Base-by-base conservation (phyloP, 1,284 basidiomycete genomes). In the Fomitopsis palustris region DNA sequence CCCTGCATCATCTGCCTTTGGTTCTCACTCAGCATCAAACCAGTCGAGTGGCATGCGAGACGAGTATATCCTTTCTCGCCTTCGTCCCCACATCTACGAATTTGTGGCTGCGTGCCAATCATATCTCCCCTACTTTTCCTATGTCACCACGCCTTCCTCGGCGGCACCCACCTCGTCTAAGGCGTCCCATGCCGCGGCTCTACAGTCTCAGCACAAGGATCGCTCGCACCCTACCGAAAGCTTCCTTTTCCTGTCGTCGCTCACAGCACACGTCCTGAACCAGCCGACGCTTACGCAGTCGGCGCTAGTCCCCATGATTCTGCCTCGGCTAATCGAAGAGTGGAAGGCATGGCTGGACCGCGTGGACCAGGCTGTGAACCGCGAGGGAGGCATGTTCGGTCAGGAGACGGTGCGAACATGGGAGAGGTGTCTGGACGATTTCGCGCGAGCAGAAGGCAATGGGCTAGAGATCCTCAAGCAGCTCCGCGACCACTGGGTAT, bases 81-180 rank as follows among this genome's bases (percentile, higher is more conserved):
- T 93, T n/a, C 81, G 85, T 56, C 86, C 88, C 21, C 85, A 87
- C 69, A 84, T 92, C 55, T 75, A 80, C 54, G 90, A 92, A 54
- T 93, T 91, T 63, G 83, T 87, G 33, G 81, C 90, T 3, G 82
- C 87, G 17, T 88, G 83, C 70, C 80, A 84, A 67, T 87, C 91
- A 8, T 93, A 92, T 68, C 82, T 93, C 52, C 89, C 89, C 1
- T 93, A 93, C 71, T 93, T 93, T 70, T 88, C 90, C 21, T 85
- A 81, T 64, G 72, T 81, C 49, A 69, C 81, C n/a, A n/a, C 25
- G 16, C 9, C 55, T 25, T 60, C 69, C 62, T 60, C 69, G 53
- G 17, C 80, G 19, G 25, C 17, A 19, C 17, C 55, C 31, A 59
- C 69, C 62, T 61, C 69, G 54, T 66, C 68, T 63, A 63, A 60